These are phyloP conservation scores for Tetrapisispora pingtungensis DNA, from an alignment of 805 yeast species.

Conservation along the genomic window DNA sequence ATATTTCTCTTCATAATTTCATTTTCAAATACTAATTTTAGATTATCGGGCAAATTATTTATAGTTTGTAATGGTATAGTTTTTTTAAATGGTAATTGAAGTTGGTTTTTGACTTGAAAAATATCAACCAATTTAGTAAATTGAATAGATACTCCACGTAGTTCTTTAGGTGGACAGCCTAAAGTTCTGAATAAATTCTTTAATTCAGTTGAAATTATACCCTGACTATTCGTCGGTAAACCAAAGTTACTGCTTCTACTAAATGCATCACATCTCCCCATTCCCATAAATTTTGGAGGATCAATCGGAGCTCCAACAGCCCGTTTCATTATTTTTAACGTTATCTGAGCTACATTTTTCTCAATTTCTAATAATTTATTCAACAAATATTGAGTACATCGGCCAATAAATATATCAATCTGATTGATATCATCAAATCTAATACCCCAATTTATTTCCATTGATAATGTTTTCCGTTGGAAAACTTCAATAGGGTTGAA, in stretches of 20 bases:
- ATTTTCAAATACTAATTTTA: constrained; percentile 10
- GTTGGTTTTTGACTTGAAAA: constrained; percentile 11
- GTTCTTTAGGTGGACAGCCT: constrained; percentile 51
- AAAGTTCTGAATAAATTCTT: constrained; percentile 46
- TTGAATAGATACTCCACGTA: constrained; percentile 72
- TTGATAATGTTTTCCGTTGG: constrained; percentile 66
- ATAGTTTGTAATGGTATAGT: constrained; percentile 2
- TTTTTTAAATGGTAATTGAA: constrained; percentile 1
- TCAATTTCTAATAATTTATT: constrained; percentile 39
- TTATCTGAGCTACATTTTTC: constrained; percentile 45
- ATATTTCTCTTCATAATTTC: constrained; percentile 11
- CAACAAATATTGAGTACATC: constrained; percentile 50
- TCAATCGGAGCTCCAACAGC: constrained; percentile 58
- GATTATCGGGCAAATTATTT: constrained; percentile 8
- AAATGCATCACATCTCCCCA: constrained; percentile 65
- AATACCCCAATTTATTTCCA: constrained; percentile 88
- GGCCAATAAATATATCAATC: constrained; percentile 51
- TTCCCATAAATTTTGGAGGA: constrained; percentile 74
- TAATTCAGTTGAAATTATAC: constrained; percentile 51
- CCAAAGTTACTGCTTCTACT: constrained; percentile 54
- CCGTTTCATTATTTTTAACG: constrained; percentile 56
- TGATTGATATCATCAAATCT: constrained; percentile 54
- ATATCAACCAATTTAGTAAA: constrained; percentile 47
- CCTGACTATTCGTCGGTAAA: constrained; percentile 47
- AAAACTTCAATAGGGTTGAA: constrained; percentile 36